Conservation (phyloP, 2,329 filamentous ascomycete species). For the Aspergillus melleus region DNA sequence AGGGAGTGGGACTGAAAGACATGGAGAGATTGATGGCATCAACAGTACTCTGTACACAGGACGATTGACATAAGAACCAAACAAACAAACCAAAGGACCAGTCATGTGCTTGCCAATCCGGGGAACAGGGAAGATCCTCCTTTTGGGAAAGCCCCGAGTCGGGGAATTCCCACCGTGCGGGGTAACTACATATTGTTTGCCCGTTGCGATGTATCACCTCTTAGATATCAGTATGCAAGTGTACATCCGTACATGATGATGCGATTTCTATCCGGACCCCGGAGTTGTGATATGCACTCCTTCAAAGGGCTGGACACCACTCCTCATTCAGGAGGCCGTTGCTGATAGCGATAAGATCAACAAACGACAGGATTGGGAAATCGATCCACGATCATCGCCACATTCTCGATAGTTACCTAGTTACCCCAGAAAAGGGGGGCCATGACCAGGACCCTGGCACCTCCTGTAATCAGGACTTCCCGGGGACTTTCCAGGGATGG, state of each 20-base stretch:
- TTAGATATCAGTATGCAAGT: background rate
- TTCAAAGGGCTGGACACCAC: background rate
- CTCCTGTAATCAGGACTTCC: too few species aligned
- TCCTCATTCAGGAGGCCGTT: background rate
- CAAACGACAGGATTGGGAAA: background rate
- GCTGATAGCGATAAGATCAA: background rate
- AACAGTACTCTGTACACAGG: background rate
- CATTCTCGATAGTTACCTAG: background rate
- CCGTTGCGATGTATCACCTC: background rate
- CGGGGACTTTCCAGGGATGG: too few species aligned
- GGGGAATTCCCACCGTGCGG: background rate
- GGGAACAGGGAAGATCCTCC: background rate
- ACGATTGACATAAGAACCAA: background rate
- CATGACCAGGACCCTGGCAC: background rate
- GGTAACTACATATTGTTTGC: background rate
- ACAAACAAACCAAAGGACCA: background rate
- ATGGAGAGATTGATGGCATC: background rate
- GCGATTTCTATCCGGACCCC: background rate
- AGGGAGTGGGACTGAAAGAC: background rate
- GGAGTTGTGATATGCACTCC: background rate
- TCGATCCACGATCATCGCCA: background rate
- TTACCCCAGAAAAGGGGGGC: background rate
- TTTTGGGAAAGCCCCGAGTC: background rate
- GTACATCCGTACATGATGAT: background rate
- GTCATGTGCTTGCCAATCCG: background rate